Evolutionary conservation across 371 early-diverging fungal genomes (phyloP), one percentile per base, ranked within the genome.

Genomic region (Mortierella sp.): DNA sequence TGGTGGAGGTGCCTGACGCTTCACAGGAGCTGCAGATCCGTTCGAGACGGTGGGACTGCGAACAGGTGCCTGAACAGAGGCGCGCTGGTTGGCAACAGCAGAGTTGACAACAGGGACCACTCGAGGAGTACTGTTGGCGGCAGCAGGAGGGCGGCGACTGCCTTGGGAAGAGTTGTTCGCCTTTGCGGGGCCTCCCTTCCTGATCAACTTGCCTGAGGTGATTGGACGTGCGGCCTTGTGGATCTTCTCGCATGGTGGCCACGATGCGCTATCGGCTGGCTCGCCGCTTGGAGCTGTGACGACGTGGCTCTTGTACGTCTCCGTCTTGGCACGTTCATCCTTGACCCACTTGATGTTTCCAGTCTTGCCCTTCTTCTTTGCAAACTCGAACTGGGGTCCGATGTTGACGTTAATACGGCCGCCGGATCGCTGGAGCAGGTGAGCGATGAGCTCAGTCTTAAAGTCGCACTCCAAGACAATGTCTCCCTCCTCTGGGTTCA

Each of bases 361-460:
- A 8, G 89, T 79, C 83, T 96, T 96, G 76, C 89, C 91, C 57
- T 94, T 92, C 91, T 96, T 96, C 88, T 95, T 96, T 72, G 87
- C 81, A 88, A 95, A 96, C 61, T 91, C 91, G 72, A 95, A 94
- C 77, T 89, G 82, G 40, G 89, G 80, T 43, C 77, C 79, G 71
- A 95, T 88, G 48, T 93, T 89, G 26, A 96, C 90, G 8, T 88
- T 86, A 81, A 95, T 90, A 24, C 93, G 88, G 0, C 92, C 92
- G 14, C 89, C 88, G 5, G 93, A 90, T 53, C 89, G 88, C 74
- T 90, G 91, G 54, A 90, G 83, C 76, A 94, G 86, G 82, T 92
- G 93, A 0, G 95, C 90, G 26, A 96, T 88, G 44, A 98, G 87
- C 88, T 97, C 98, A 6, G 97, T 98, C 89, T 98, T 98, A 88